Percentiles rank a stretch among this genome's conserved stretches.
phyloP scores from a whole-genome alignment of 169 alveolate species.

The Perkinsus marinus region DNA sequence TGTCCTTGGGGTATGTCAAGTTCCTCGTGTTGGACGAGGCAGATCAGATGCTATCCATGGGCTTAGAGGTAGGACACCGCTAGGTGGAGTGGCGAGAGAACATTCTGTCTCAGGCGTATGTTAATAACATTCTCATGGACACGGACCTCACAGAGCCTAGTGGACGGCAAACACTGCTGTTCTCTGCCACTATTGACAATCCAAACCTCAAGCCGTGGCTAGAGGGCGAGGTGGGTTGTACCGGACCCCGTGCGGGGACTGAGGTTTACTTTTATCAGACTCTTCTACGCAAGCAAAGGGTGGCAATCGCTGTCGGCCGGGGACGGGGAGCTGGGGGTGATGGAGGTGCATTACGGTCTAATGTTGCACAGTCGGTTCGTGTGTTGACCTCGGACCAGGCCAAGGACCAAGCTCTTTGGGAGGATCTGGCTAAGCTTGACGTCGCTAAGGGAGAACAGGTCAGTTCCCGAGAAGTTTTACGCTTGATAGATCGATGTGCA shows the following conservation, averaged over 20 bases:
- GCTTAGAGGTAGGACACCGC: constrained; percentile 34
- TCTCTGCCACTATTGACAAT: neutral
- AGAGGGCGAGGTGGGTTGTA: neutral
- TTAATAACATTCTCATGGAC: neutral
- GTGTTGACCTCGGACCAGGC: neutral
- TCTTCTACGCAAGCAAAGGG: neutral
- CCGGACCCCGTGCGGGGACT: neutral
- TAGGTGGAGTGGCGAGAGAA: neutral
- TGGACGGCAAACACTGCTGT: neutral
- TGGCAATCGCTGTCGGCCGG: neutral
- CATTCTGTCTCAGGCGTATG: neutral
- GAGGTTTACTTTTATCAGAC: neutral
- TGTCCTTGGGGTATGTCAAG: neutral
- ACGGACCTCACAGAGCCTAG: neutral
- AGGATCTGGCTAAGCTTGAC: neutral
- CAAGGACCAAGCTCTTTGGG: neutral
- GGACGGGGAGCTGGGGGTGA: neutral
- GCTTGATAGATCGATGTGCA: no score
- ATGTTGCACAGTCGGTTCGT: neutral
- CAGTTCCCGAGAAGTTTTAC: neutral
- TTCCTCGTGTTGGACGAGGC: constrained; percentile 65
- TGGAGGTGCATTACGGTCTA: neutral
- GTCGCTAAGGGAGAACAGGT: neutral
- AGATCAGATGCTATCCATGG: constrained; percentile 67
- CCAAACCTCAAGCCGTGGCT: neutral